A percentile compares a stretch with the other conserved stretches of the same genome.
Conservation (phyloP, 345 rosid genomes). For the Linum tenue region DNA sequence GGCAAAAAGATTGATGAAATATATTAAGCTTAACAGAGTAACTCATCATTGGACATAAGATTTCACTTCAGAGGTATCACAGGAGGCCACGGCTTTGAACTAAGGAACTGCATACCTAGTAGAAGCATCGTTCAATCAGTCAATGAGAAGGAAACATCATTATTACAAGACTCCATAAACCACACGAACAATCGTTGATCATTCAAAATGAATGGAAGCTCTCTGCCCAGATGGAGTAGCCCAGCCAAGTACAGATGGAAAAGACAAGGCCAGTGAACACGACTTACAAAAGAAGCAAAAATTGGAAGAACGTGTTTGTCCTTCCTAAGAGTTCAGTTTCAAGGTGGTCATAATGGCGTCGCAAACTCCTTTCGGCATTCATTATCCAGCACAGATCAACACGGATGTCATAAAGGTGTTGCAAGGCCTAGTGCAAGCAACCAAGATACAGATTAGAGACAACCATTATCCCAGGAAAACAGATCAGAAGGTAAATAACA, state of each 20-base stretch:
- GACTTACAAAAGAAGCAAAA: background rate
- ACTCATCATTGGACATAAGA: too few relatives aligned
- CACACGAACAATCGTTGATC: background rate
- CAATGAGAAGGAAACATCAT: too few relatives aligned
- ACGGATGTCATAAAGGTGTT: slow-evolving; percentile 58
- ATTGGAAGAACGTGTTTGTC: background rate
- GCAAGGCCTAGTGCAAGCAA: slow-evolving; percentile 50
- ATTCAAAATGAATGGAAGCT: background rate
- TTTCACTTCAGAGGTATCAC: too few relatives aligned
- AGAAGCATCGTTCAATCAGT: too few relatives aligned
- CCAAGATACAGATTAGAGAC: background rate
- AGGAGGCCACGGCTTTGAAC: too few relatives aligned
- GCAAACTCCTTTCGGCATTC: background rate
- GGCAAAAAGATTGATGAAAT: too few relatives aligned
- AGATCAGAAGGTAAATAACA: background rate
- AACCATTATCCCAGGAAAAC: background rate
- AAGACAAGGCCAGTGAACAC: too few relatives aligned
- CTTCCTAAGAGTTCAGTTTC: too few relatives aligned
- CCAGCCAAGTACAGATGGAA: too few relatives aligned
- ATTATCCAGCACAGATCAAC: background rate
- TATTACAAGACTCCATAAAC: background rate
- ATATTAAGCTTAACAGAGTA: too few relatives aligned
- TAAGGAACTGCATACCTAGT: too few relatives aligned
- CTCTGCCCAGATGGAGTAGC: background rate
- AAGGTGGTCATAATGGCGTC: too few relatives aligned